phyloP scores from a whole-genome alignment of 441 rosid species.

The Macaranga tanarius region DNA sequence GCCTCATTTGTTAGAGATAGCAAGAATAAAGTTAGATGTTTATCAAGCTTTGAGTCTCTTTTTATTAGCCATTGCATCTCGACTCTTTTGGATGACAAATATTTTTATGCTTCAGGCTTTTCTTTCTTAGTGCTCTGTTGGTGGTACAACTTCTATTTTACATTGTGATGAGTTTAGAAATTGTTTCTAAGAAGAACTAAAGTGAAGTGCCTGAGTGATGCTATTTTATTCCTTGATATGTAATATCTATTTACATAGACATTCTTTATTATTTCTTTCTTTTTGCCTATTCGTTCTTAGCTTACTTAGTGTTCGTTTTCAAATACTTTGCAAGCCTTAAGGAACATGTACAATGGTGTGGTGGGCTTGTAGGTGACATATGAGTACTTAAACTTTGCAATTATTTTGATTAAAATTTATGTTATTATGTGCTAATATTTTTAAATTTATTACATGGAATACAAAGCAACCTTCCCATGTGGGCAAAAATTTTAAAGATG shows the following conservation, averaged over 20 bases:
- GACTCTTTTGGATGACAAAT: neutral
- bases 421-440: slow-evolving; percentile 16
- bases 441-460: slow-evolving; percentile 43
- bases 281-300: neutral
- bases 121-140: slow-evolving; percentile 92
- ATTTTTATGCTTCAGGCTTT: slow-evolving; percentile 52
- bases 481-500: too few relatives aligned
- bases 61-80: slow-evolving; percentile 10
- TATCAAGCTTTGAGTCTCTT: neutral
- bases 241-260: slow-evolving; percentile 25
- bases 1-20: slow-evolving; percentile 88
- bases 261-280: slow-evolving; percentile 2
- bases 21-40: slow-evolving; percentile 54
- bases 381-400: neutral
- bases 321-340: too few relatives aligned
- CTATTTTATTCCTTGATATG: slow-evolving; percentile 86
- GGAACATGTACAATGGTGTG: slow-evolving; percentile 63
- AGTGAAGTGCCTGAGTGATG: slow-evolving; percentile 95
- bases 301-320: neutral
- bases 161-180: slow-evolving; percentile 75
- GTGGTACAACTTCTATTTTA: slow-evolving; percentile 80
- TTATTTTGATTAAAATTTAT: neutral
- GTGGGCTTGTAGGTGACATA: slow-evolving; percentile 62
- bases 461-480: slow-evolving; percentile 59
- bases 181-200: slow-evolving; percentile 50